Evolutionary conservation across 306 rosid genomes (phyloP), one percentile per base, ranked within the genome.

Genomic region (Cotoneaster glaucophyllus): DNA sequence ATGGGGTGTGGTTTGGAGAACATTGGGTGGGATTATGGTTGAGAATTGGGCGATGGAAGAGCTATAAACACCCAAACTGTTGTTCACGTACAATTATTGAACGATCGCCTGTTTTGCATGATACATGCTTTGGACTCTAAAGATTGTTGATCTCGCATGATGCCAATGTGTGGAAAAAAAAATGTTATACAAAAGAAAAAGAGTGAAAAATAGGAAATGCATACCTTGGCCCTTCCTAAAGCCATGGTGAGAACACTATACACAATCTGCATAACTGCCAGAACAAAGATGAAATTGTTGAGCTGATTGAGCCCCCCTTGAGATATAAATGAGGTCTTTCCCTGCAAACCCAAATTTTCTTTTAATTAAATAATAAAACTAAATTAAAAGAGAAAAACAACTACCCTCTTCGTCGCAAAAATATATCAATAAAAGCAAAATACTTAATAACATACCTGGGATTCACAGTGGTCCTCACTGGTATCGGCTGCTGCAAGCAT

Each of bases 191-290:
- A 45, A 6, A 45, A 3, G 53, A 48, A 39, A 39, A 39, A 9
- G 44, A 5, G 21, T 50, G 56, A 50, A 13, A 50, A 14, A 14
- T 50, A 4, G 2, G 1, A 13, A 25, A 39, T 39, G 39, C 74
- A 13, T 74, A 84, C 93, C 90, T 88, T 86, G 8, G 90, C 88
- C 67, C 80, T 84, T 76, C 88, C 93, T 45, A 88, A 81, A 28
- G 88, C 90, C 90, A 88, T 82, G 67, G 90, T 88, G 73, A 88
- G 88, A 67, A 86, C 76, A 52, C 83, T 78, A 28, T 86, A 86
- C 67, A 84, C 77, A 32, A 88, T 86, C 78, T 88, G 93, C 88
- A 86, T 86, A n/a, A 82, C 73, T 44, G 93, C 90, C 44, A 88
- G 72, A 25, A 80, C 87, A 67, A 88, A 84, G 25, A 88, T 74